Base-by-base conservation (phyloP, 2,329 filamentous ascomycete species). In the Alternaria metachromatica region DNA sequence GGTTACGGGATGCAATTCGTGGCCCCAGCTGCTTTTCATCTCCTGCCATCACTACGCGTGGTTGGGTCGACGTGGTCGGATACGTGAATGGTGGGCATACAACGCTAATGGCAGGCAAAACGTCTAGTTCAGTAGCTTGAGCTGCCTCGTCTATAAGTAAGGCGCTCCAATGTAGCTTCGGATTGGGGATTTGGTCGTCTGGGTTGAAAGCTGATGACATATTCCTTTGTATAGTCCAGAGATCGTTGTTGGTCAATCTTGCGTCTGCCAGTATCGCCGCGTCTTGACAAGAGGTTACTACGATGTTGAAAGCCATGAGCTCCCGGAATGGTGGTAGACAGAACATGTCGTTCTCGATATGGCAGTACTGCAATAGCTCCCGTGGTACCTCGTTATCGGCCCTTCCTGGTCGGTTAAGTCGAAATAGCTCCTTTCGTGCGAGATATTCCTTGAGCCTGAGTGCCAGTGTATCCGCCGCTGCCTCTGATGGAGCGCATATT, bases 61-160 rank as follows among this genome's bases (percentile, higher is more conserved):
- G 82, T 50, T 75, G 70, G 1, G 46, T 63, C 15, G 64, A 62
- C 50, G 62, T 41, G 21, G 63, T 58, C 20, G 72, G 68, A 37
- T 73, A 74, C 8, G 51, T 18, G 2, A 63, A 53, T 6, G 81
- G 81, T 26, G 81, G 80, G 21, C 74, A 75, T 8, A 83, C 69
- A 28, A 84, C 78, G 41, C 73, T 78, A 18, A 84, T 68, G 23
- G 82, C 80, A 15, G 83, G 76, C 12, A 81, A 68, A 25, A 80
- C 71, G 45, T 83, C 80, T 2, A 82, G 72, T 66, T 84, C 82
- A 6, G 79, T 83, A 2, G 81, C 81, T 70, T 84, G 82, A 7
- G 81, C 82, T 13, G 82, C 82, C 73, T 84, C 82, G 64, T 84
- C 82, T 33, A 84, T 72, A 11, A 84, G 64, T 2, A 84, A 71